phyloP scores from a whole-genome alignment of 192 early-diverging fungal genomes.

The Coemansia sp. region DNA sequence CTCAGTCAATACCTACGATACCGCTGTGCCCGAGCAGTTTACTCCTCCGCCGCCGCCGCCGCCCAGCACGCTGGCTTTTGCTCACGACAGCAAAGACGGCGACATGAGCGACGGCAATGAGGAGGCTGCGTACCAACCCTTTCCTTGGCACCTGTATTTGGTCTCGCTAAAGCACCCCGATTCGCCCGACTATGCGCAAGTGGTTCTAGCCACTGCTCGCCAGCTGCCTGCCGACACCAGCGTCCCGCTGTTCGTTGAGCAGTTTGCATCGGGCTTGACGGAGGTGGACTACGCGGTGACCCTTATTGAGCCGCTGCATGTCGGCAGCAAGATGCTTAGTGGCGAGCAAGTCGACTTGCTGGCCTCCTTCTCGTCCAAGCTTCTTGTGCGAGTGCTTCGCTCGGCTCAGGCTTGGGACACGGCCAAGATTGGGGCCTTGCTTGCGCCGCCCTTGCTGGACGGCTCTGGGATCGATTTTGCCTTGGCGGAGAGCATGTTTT shows the following conservation, averaged over 20 bases:
- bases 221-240: slow-evolving; percentile 21
- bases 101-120: slow-evolving; percentile 8
- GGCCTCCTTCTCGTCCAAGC: slow-evolving; percentile 58
- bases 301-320: slow-evolving; percentile 7
- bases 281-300: slow-evolving; percentile 13
- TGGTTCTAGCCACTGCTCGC: slow-evolving; percentile 22
- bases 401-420: slow-evolving; percentile 56
- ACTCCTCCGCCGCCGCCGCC: slow-evolving; percentile 6
- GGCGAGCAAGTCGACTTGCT: slow-evolving; percentile 47
- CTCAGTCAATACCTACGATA: slow-evolving; percentile 20
- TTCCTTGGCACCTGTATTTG: slow-evolving; percentile 33
- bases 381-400: slow-evolving; percentile 55
- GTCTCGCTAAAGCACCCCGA: slow-evolving; percentile 26
- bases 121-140: slow-evolving; percentile 4
- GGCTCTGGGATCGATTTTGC: slow-evolving; percentile 30
- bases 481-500: slow-evolving; percentile 21
- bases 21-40: slow-evolving; percentile 16
- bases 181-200: not conserved
- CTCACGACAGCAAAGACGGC: not conserved
- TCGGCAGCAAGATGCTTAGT: slow-evolving; percentile 32
- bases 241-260: slow-evolving; percentile 35
- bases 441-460: slow-evolving; percentile 57
- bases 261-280: slow-evolving; percentile 13
- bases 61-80: not conserved
- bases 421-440: slow-evolving; percentile 57